Evolutionary conservation across 495 filamentous ascomycete species (phyloP), one percentile per base, ranked within the genome.

Genomic region (Tetracladium setigerum): DNA sequence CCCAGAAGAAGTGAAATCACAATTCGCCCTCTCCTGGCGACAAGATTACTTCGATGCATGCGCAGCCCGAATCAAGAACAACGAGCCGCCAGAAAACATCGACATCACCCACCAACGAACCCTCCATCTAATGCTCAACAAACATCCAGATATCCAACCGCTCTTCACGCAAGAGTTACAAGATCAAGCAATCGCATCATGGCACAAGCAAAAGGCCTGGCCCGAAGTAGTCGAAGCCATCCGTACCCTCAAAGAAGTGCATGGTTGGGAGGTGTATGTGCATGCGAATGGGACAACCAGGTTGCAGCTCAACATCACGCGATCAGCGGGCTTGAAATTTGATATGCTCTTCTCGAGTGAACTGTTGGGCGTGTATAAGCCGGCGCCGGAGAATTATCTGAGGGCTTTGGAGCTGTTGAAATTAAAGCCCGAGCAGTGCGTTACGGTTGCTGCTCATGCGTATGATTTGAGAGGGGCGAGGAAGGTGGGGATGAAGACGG

Each of bases 261-360:
- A 38, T 19, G 60, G 57, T 19, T 37, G 51, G 31, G 67, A 68
- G 38, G 49, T 62, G 5, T 66, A 73, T 19, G 72, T 78, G 17
- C 66, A 71, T 38, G 72, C 75, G n/a, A 79, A 79, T 47, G 75
- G 74, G 0, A 73, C 70, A 1, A 73, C 73, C 24, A 65, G 75
- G 38, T 61, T 78, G 19, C 76, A 78, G 56, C 67, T 79, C 13
- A 70, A 77, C 54, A 56, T 78, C 5, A 58, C 53, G 12, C 60
- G 65, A 13, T 74, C 73, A 0, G 71, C 73, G 0, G 69, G 66
- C 5, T 44, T 78, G 24, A 42, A 47, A 3, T 81, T 77, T 59
- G 56, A 74, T 52, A 70, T 70, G 65, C 42, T 78, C 2, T 73
- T 76, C 30, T 76, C 74, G 0, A 75, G 71, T 43, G 59, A 74